phyloP scores from a whole-genome alignment of 192 early-diverging fungal species.

The Coemansia sp. region DNA sequence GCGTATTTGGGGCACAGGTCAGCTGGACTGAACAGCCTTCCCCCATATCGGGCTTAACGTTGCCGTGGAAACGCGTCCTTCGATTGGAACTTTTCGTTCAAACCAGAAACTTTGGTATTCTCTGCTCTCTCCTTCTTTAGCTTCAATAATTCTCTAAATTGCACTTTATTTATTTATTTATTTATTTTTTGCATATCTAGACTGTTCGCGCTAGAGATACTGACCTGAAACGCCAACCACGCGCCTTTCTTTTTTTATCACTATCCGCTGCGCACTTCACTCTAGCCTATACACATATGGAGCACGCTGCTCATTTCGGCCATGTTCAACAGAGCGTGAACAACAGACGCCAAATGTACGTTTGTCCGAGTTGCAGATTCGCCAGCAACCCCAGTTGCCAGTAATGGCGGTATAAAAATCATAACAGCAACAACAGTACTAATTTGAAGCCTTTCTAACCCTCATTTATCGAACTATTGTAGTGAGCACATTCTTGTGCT shows the following conservation, averaged over 20 bases:
- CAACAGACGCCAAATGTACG: conserved; percentile 58
- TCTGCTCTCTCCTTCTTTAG: conserved; percentile 10
- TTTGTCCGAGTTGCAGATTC: conserved; percentile 1
- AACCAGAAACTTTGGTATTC: background rate
- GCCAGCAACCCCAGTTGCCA: background rate
- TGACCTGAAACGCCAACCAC: background rate
- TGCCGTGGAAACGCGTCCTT: conserved; percentile 21
- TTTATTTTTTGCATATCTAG: conserved; percentile 18
- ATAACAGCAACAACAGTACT: conserved; percentile 2
- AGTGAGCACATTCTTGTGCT: conserved; percentile 66
- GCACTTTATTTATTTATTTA: conserved; percentile 12
- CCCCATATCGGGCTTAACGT: background rate
- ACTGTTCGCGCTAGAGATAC: background rate
- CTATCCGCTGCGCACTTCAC: background rate
- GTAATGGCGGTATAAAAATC: background rate
- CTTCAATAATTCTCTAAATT: conserved; percentile 9
- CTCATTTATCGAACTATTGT: conserved; percentile 4
- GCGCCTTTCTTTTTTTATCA: conserved; percentile 2
- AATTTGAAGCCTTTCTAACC: background rate
- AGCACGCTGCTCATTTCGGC: conserved; percentile 44
- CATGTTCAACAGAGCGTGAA: conserved; percentile 52
- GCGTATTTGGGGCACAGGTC: background rate
- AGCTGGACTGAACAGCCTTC: conserved; percentile 2
- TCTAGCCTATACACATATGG: conserved; percentile 26
- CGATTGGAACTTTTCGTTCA: no score